Evolutionary conservation across 1,139 yeast species (phyloP).

Genomic region (Blastobotrys buckinghamii): DNA sequence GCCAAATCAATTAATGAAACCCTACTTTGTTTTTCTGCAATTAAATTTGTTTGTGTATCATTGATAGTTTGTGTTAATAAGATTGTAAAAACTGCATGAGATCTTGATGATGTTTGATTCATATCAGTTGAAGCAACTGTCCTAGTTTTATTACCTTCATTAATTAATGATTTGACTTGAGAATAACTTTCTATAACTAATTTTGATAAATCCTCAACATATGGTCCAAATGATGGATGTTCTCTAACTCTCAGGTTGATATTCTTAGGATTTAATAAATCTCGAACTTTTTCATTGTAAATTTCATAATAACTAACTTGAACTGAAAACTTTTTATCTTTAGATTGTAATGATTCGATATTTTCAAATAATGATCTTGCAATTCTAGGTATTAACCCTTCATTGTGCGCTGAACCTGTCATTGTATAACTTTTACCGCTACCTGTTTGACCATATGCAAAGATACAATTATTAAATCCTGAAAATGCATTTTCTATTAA

Average conservation of each 20-base stretch:
- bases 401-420: conserved; percentile 51
- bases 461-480: conserved; percentile 64
- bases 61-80: conserved; percentile 47
- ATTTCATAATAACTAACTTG: conserved; percentile 58
- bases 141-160: conserved; percentile 44
- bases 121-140: conserved; percentile 62
- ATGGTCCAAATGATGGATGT: conserved; percentile 54
- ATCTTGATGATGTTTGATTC: conserved; percentile 61
- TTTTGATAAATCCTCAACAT: conserved; percentile 56
- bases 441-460: conserved; percentile 73
- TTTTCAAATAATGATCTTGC: conserved; percentile 45
- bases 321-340: conserved; percentile 44
- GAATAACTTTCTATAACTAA: conserved; percentile 37
- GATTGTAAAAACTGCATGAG: conserved; percentile 67
- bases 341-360: conserved; percentile 34
- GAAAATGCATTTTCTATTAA: conserved; percentile 52
- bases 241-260: conserved; percentile 42
- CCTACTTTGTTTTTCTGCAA: conserved; percentile 53
- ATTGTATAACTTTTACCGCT: conserved; percentile 65
- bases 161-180: conserved; percentile 41
- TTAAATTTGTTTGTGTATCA: conserved; percentile 36
- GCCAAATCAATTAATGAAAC: conserved; percentile 70
- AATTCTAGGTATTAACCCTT: conserved; percentile 55
- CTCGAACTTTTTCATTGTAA: conserved; percentile 57
- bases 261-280: conserved; percentile 12